Evolutionary conservation across 2,329 filamentous ascomycete genomes (phyloP), one percentile per base, ranked within the genome.

Genomic region (Sporothrix brunneoviolacea): DNA sequence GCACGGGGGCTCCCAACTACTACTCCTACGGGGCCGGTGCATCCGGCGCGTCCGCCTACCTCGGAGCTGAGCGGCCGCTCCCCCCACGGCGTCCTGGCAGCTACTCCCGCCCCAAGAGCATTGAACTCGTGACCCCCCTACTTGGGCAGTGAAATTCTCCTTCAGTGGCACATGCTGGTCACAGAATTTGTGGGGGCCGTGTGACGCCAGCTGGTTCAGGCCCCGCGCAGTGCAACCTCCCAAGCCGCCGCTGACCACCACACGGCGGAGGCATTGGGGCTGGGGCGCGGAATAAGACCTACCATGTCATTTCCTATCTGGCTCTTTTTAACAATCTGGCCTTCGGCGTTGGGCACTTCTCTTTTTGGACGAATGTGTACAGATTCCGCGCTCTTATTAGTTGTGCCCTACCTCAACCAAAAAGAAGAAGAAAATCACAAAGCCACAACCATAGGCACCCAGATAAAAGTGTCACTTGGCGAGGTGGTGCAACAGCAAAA

Each of bases 91-190:
- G 74, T 44, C 76, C 79, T 4, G 69, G 73, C 33, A 68, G 70
- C 35, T 79, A 79, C 64, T 45, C 76, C 57, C 70, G 80, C 41
- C 77, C 79, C 30, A 80, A 76, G 65, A 82, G 79, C 66, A 80
- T 82, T 58, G 79, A 83, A 65, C 70, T 83, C 19, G 78, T 83
- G 39, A 82, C 79, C 45, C 80, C 80, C 30, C 73, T 80, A 64
- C 62, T 77, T 57, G 70, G 75, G 47, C 71, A 74, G 58, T 80
- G 56, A 52, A 28, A 10, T 10, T n/a, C n/a, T n/a, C n/a, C n/a
- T n/a, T n/a, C n/a, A n/a, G n/a, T n/a, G n/a, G n/a, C n/a, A n/a
- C n/a, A n/a, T n/a, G n/a, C n/a, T n/a, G n/a, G n/a, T n/a, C n/a
- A n/a, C 37, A 33, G 16, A 15, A 4, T 19, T 28, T 44, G 28